Conservation (phyloP, 169 alveolate genomes). For the Cystoisospora suis region DNA sequence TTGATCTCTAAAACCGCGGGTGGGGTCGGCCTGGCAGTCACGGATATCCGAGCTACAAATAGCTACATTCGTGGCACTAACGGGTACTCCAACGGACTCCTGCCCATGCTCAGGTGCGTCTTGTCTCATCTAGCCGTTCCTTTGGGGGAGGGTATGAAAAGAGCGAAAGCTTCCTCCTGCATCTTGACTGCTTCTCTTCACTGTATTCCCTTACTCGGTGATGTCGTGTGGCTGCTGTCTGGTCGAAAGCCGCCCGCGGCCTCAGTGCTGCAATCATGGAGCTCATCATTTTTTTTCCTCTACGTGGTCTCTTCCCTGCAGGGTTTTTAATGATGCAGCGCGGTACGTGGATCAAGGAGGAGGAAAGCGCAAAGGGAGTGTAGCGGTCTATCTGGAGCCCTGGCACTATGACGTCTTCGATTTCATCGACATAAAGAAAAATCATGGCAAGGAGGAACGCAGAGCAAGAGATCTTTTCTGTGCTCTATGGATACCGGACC, state of each 20-base stretch:
- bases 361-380: constrained; percentile 98
- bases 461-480: constrained; percentile 97
- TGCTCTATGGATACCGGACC: constrained; percentile 99
- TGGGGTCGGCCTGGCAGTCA: constrained; percentile 97
- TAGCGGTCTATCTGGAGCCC: constrained; percentile 98
- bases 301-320: too few species aligned
- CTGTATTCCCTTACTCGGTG: too few species aligned
- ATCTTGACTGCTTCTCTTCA: too few species aligned
- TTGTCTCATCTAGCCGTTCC: too few species aligned
- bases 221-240: too few species aligned
- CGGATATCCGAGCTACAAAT: constrained; percentile 94
- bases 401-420: constrained; percentile 99
- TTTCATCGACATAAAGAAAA: constrained; percentile 93
- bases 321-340: constrained; percentile 76
- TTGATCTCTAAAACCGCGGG: constrained; percentile 97
- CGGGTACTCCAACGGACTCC: constrained; percentile 97
- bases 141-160: too few species aligned
- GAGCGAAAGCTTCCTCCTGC: too few species aligned
- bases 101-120: constrained; percentile 96
- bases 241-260: too few species aligned
- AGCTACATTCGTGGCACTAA: constrained; percentile 97
- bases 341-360: constrained; percentile 85
- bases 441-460: constrained; percentile 97
- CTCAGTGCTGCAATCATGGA: too few species aligned
- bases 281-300: too few species aligned